A percentile compares a stretch with the other conserved stretches of the same genome.
Conservation (phyloP, 192 early-diverging fungal species). For the Coemansia sp. region DNA sequence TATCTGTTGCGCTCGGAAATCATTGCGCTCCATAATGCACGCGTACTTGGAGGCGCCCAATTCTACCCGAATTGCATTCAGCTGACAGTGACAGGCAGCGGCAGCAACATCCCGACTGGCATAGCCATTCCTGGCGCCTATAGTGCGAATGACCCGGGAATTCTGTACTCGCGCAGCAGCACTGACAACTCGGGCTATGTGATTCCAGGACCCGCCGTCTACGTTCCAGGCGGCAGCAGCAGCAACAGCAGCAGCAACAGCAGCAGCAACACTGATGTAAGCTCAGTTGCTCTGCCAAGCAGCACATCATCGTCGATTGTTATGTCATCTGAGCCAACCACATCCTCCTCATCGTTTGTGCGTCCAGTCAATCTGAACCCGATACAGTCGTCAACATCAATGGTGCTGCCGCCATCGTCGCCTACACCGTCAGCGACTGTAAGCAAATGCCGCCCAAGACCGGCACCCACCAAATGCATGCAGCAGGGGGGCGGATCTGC, state of each 20-base stretch:
- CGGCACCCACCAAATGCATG: background rate
- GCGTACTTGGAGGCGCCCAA: conserved; percentile 13
- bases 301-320: background rate
- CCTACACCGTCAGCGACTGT: background rate
- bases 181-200: conserved; percentile 1
- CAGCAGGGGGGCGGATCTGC: background rate
- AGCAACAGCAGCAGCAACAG: background rate
- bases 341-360: background rate
- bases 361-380: too few relatives aligned
- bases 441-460: background rate
- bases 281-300: background rate
- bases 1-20: conserved; percentile 29
- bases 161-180: conserved; percentile 10
- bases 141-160: conserved; percentile 12
- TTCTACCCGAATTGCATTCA: conserved; percentile 31
- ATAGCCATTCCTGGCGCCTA: conserved; percentile 32
- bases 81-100: conserved; percentile 17
- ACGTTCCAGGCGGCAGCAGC: background rate
- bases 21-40: conserved; percentile 18
- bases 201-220: conserved; percentile 4
- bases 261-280: background rate
- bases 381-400: too few relatives aligned
- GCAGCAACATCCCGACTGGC: conserved; percentile 11
- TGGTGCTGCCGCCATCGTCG: too few relatives aligned
- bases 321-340: background rate